Evolutionary conservation across 1,284 basidiomycete genomes (phyloP), one percentile per base, ranked within the genome.

Genomic region (Mycena citricolor): DNA sequence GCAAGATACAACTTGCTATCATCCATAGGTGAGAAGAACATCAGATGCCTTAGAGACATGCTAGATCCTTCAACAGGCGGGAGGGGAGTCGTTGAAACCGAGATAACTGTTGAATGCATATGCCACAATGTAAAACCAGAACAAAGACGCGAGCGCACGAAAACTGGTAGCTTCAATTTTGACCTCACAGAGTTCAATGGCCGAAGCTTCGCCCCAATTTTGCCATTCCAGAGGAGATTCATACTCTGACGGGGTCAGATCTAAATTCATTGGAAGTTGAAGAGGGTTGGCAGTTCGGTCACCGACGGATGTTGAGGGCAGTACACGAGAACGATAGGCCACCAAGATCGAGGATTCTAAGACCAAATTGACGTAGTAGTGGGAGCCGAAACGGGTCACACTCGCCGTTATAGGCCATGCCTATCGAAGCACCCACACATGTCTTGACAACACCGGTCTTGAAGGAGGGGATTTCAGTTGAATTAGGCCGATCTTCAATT

Each of bases 371-470:
- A 14, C 43, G 11, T 16, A 32, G 31, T 10, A 31, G 10, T 29
- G 30, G 23, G 19, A 32, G 20, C 16, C 25, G 17, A 33, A 5
- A 46, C 2, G 19, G n/a, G 41, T 33, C 12, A 28, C 24, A 42
- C 52, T 42, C 61, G 83, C 86, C 83, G 57, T 79, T 73, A 54
- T 85, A 86, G 29, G 69, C 69, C 30, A 84, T 57, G 4, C 81
- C 81, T 47, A 90, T 77, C 7, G 81, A 71, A 13, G 85, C 86
- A 45, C 70, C 66, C 10, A 70, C 61, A 53, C 86, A 88, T 13
- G 74, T 54, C 51, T 64, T 69, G 26, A 71, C 59, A 23, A 47
- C 54, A 25, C 52, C 51, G 22, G 48, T 39, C 8, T 44, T 45
- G 19, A 70, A 69, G n/a, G 71, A 68, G 5, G 68, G 58, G 32